Percentiles rank a stretch among this genome's conserved stretches.
Evolutionary conservation across 192 early-diverging fungal species (phyloP).

Genomic region (Umbelopsis vinacea): DNA sequence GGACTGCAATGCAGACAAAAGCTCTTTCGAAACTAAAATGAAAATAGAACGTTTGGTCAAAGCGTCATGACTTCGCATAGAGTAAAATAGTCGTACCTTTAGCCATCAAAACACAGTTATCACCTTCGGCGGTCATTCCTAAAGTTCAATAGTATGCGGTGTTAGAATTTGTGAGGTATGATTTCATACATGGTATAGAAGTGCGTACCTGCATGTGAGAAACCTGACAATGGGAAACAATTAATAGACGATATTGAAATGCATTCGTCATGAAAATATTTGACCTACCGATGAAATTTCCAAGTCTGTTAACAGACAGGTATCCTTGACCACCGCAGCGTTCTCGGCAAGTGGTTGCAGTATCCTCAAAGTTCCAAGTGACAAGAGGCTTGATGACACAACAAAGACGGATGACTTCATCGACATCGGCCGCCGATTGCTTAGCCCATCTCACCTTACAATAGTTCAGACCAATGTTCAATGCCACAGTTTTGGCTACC

Average conservation of each 20-base stretch:
- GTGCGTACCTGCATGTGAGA: constrained; percentile 60
- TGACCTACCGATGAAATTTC: constrained; percentile 54
- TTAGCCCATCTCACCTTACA: constrained; percentile 68
- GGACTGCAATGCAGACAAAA: constrained; percentile 58
- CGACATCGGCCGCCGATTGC: constrained; percentile 49
- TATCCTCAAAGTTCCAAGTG: constrained; percentile 73
- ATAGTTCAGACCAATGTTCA: constrained; percentile 83
- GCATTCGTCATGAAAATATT: neutral
- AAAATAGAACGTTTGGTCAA: neutral
- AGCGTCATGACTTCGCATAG: no score
- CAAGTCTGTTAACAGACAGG: constrained; percentile 67
- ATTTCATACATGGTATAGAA: no score
- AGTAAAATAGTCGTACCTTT: constrained; percentile 37
- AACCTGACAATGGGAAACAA: constrained; percentile 32
- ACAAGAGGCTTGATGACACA: constrained; percentile 81
- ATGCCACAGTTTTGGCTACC: constrained; percentile 62
- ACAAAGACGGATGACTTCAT: constrained; percentile 69
- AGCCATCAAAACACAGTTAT: constrained; percentile 77
- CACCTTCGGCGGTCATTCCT: constrained; percentile 82
- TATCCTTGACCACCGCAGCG: constrained; percentile 80
- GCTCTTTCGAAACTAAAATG: constrained; percentile 66
- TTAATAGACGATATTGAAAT: neutral
- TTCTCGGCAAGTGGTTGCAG: constrained; percentile 71
- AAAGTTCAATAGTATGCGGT: neutral
- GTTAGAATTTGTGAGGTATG: no score